These are phyloP conservation scores for Phlebopus sp. DNA, from an alignment of 1,284 basidiomycete genomes.

Conservation along the genomic window DNA sequence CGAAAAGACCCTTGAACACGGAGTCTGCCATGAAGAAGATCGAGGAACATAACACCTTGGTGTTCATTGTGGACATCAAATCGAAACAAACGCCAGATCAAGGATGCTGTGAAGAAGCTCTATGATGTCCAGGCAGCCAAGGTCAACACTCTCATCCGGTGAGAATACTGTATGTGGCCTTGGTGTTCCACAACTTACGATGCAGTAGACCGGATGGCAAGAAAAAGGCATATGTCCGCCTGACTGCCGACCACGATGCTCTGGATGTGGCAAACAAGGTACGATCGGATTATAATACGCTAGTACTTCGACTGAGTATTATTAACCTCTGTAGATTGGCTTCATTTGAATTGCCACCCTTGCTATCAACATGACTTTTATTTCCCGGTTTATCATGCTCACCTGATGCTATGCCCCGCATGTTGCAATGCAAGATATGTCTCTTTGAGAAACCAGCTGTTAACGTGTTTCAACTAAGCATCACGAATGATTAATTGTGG, in stretches of 20 bases:
- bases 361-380: constrained; percentile 4
- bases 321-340: constrained; percentile 58
- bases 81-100: constrained; percentile 99
- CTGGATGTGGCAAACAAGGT: constrained; percentile 99
- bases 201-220: constrained; percentile 90
- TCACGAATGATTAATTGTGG: background rate
- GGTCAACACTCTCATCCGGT: constrained; percentile 98
- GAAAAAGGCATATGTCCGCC: constrained; percentile 98
- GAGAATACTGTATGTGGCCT: constrained; percentile 19
- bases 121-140: constrained; percentile 96
- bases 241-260: constrained; percentile 95
- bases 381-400: constrained; percentile 6
- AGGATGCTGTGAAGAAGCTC: constrained; percentile 98
- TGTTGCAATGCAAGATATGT: constrained; percentile 12
- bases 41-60: constrained; percentile 98
- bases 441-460: too few species aligned
- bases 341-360: constrained; percentile 57
- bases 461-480: too few species aligned
- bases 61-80: constrained; percentile 95
- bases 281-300: background rate
- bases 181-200: background rate
- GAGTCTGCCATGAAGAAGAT: constrained; percentile 97
- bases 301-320: constrained; percentile 12
- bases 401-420: constrained; percentile 8
- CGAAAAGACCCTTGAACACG: constrained; percentile 69